phyloP scores from a whole-genome alignment of 2,329 filamentous ascomycete species.

The Triangularia setosa region DNA sequence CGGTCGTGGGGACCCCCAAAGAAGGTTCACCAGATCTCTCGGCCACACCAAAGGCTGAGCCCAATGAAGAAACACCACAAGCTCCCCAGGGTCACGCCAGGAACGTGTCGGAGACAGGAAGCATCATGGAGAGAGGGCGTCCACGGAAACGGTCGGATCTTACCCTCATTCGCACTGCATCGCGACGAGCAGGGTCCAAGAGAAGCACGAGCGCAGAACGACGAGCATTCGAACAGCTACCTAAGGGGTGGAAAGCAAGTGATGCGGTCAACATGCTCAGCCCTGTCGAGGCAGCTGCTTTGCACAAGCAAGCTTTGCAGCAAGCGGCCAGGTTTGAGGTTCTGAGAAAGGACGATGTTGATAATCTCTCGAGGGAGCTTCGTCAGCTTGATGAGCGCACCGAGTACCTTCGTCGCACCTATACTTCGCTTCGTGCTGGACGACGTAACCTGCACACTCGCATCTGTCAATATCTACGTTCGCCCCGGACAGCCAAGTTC shows the following conservation, averaged over 20 bases:
- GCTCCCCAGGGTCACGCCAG: slow-evolving; percentile 42
- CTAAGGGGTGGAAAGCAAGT: slow-evolving; percentile 51
- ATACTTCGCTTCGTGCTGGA: slow-evolving; percentile 69
- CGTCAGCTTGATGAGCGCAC: slow-evolving; percentile 72
- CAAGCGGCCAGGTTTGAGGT: slow-evolving; percentile 63
- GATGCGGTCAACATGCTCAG: slow-evolving; percentile 50
- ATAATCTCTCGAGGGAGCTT: slow-evolving; percentile 66
- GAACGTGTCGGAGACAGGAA: slow-evolving; percentile 54
- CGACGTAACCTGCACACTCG: slow-evolving; percentile 72
- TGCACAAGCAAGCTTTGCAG: slow-evolving; percentile 59
- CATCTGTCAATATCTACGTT: slow-evolving; percentile 73
- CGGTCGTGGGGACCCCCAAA: slow-evolving; percentile 28
- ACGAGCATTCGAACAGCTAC: slow-evolving; percentile 57
- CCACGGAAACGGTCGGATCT: slow-evolving; percentile 51
- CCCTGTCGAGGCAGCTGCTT: slow-evolving; percentile 43
- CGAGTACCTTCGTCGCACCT: slow-evolving; percentile 73
- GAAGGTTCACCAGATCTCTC: slow-evolving; percentile 28
- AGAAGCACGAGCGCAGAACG: slow-evolving; percentile 49
- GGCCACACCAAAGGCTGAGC: slow-evolving; percentile 32
- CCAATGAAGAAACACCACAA: slow-evolving; percentile 26
- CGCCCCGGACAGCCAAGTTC: slow-evolving; percentile 66
- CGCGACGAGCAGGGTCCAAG: slow-evolving; percentile 41
- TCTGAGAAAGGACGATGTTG: slow-evolving; percentile 59
- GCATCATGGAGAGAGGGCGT: slow-evolving; percentile 60
- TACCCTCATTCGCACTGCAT: slow-evolving; percentile 29